Conservation (phyloP, 306 rosid genomes). For the Castanea mollissima region DNA sequence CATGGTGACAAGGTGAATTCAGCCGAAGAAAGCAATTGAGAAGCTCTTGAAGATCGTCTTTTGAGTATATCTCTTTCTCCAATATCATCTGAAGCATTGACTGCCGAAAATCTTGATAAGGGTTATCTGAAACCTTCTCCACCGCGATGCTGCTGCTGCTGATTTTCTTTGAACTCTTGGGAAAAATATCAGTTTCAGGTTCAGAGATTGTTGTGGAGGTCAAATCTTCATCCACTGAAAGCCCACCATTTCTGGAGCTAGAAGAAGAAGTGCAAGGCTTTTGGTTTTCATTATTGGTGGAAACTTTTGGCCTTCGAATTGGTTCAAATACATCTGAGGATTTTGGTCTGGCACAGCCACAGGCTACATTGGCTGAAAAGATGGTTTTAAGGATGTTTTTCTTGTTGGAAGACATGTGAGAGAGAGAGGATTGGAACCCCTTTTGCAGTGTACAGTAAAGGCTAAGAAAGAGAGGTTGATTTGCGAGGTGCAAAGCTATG, state of each 20-base stretch:
- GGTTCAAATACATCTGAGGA: slow-evolving; percentile 43
- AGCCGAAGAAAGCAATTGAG: slow-evolving; percentile 49
- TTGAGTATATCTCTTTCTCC: slow-evolving; percentile 40
- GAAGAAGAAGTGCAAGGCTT: slow-evolving; percentile 36
- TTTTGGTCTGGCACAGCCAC: slow-evolving; percentile 43
- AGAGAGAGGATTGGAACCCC: background rate
- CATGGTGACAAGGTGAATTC: slow-evolving; percentile 38
- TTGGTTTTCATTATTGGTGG: background rate
- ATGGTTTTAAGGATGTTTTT: slow-evolving; percentile 33
- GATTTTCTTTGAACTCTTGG: slow-evolving; percentile 6
- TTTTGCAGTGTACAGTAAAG: background rate
- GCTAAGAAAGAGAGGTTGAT: background rate
- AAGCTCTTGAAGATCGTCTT: slow-evolving; percentile 45
- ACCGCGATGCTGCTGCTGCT: slow-evolving; percentile 37
- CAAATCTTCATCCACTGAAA: slow-evolving; percentile 26
- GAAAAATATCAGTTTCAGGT: slow-evolving; percentile 8
- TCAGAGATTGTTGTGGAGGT: slow-evolving; percentile 38
- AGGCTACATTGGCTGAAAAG: slow-evolving; percentile 37
- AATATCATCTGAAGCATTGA: slow-evolving; percentile 56
- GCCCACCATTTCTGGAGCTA: slow-evolving; percentile 24
- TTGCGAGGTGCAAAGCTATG: background rate
- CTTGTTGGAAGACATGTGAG: slow-evolving; percentile 44
- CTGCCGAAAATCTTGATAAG: slow-evolving; percentile 38
- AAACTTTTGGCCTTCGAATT: slow-evolving; percentile 26
- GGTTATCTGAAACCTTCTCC: slow-evolving; percentile 47